Conservation (phyloP, 2,329 filamentous ascomycete genomes). For the Hymenoscyphus infarciens region DNA sequence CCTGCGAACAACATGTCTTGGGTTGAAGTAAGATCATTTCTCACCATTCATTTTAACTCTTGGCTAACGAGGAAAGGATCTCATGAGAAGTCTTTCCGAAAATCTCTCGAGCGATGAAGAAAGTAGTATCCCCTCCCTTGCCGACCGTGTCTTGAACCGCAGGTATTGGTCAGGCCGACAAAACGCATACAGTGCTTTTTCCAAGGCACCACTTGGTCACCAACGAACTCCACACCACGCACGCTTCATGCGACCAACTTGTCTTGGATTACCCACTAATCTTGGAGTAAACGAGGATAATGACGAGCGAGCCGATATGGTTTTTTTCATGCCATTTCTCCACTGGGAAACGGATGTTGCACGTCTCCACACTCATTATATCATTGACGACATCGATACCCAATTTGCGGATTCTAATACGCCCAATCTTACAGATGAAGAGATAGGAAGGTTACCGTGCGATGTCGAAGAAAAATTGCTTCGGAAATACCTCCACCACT, state of each 20-base stretch:
- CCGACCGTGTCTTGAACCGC: background rate
- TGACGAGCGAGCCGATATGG: background rate
- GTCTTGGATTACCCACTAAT: background rate
- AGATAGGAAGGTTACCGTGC: background rate
- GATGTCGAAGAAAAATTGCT: constrained; percentile 6
- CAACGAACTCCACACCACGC: background rate
- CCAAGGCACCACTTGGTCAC: background rate
- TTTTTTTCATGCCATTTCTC: constrained; percentile 5
- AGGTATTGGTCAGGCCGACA: constrained; percentile 1
- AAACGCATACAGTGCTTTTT: constrained; percentile 2
- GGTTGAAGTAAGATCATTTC: background rate
- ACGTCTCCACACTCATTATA: constrained; percentile 4
- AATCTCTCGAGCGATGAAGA: background rate
- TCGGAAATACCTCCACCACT: constrained; percentile 6
- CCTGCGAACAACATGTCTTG: constrained; percentile 4
- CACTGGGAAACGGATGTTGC: constrained; percentile 6
- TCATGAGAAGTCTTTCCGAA: background rate
- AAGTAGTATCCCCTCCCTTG: background rate
- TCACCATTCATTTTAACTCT: background rate
- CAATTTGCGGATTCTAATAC: background rate
- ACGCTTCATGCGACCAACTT: constrained; percentile 2
- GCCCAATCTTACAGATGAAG: background rate
- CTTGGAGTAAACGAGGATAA: background rate
- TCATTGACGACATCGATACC: constrained; percentile 2
- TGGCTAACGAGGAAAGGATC: background rate